Evolutionary conservation across 164 flowering plant genomes (phyloP), one percentile per base, ranked within the genome.

Genomic region (Nelumbo lutea): DNA sequence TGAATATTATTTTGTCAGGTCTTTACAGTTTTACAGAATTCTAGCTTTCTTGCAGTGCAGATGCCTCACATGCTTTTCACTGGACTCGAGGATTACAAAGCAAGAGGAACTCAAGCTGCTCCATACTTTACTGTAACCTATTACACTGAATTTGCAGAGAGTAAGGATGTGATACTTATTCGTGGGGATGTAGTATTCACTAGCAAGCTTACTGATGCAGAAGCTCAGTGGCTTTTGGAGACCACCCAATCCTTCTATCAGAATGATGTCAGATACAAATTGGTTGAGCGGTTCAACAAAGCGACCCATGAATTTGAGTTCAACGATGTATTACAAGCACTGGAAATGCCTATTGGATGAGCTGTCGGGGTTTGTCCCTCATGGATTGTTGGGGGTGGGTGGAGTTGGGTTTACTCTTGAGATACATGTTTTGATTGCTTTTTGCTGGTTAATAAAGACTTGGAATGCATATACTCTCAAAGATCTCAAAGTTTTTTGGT

Each of bases 81-180:
- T 73, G 97, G 98, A 45, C 96, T 95, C 68, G 98, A 94, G 75
- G 98, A 94, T 80, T 94, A 91, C 84, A 94, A 94, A 76, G 95
- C 98, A 59, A 88, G 91, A 81, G 98, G 98, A 77, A 90, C 96
- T 56, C 95, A 94, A 75, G 97, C 97, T 66, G 76, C 97, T 66
- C 98, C 98, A 38, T 90, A 91, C 82, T 85, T 87, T 76, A 87
- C 93, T 1, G 80, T 77, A 15, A 67, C 94, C 2, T 81, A 86
- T 65, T 92, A 92, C 82, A 87, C 84, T 13, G 97, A 95, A 72
- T 89, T 89, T 78, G 86, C 88, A 47, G 96, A 89, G 56, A 88
- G 78, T 83, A 94, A 94, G 80, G 91, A 88, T 71, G 61, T 86
- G 82, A 96, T 95, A 61, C 94, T 95, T 59, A 81, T 95, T 46